Conservation (phyloP, 177 flowering plant genomes). For the Telopea speciosissima region DNA sequence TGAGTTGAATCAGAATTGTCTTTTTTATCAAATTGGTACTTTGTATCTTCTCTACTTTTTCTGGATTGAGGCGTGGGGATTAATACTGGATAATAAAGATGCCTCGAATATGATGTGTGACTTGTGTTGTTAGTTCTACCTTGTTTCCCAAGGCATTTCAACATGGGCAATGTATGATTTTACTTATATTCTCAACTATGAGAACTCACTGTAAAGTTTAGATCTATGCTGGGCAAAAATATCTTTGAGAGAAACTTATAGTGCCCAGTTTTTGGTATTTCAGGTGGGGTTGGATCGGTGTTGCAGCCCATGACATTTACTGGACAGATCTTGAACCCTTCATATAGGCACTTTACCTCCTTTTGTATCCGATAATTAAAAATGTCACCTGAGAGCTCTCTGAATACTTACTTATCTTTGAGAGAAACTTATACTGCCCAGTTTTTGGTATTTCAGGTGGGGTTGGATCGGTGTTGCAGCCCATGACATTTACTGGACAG, state of each 20-base stretch:
- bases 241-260: not conserved
- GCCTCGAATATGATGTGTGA: not conserved
- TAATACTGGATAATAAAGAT: not conserved
- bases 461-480: constrained; percentile 13
- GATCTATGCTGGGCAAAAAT: constrained; percentile 1
- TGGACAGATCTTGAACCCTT: not conserved
- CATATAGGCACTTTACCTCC: not conserved
- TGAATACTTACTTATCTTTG: constrained; percentile 23
- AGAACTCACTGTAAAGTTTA: constrained; percentile 1
- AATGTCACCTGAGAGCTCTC: constrained; percentile 39
- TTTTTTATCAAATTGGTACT: constrained; percentile 7
- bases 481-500: not conserved
- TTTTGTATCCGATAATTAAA: constrained; percentile 4
- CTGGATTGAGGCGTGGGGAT: not conserved
- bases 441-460: constrained; percentile 22
- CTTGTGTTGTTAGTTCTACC: constrained; percentile 1
- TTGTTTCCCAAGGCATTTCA: not conserved
- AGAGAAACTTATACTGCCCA: not conserved
- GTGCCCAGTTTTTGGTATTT: not conserved
- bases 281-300: constrained; percentile 28
- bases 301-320: not conserved
- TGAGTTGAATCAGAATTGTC: constrained; percentile 11
- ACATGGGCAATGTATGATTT: not conserved
- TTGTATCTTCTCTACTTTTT: not conserved
- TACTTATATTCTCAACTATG: not conserved